Evolutionary conservation across 768 basidiomycete species (phyloP).

Genomic region (Boletus sp.): DNA sequence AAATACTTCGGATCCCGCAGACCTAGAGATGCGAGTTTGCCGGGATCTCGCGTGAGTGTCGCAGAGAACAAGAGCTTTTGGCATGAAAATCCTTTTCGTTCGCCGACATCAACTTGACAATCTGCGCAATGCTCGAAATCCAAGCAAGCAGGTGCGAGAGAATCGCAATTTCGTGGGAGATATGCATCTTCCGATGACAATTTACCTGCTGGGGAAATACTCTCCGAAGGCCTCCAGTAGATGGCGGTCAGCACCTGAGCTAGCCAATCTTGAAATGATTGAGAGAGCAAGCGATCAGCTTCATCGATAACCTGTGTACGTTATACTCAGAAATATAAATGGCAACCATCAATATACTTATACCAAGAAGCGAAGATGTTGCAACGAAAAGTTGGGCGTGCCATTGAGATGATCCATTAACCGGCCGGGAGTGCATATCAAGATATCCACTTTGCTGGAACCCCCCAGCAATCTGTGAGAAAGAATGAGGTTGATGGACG

Average conservation of each 20-base stretch:
- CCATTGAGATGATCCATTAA: constrained; percentile 90
- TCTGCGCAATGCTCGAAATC: constrained; percentile 19
- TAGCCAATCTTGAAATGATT: constrained; percentile 97
- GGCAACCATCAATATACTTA: constrained; percentile 24
- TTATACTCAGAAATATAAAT: background rate
- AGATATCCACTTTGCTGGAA: constrained; percentile 86
- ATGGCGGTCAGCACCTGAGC: constrained; percentile 79
- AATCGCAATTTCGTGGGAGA: constrained; percentile 31
- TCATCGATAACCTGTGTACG: constrained; percentile 85
- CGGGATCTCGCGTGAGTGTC: constrained; percentile 90
- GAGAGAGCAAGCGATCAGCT: constrained; percentile 91
- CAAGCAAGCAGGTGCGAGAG: constrained; percentile 61
- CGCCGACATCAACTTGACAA: constrained; percentile 51
- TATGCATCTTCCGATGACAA: constrained; percentile 4
- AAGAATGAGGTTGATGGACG: background rate
- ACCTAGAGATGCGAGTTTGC: constrained; percentile 82
- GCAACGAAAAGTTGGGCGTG: constrained; percentile 87
- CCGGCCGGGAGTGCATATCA: constrained; percentile 95
- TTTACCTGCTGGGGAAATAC: background rate
- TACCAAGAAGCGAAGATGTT: constrained; percentile 94
- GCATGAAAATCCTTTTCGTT: constrained; percentile 63
- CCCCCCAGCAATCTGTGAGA: constrained; percentile 69
- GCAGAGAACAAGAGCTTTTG: constrained; percentile 97
- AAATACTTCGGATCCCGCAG: constrained; percentile 84
- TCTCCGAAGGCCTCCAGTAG: constrained; percentile 35